Conservation (phyloP, 148 eudicot species). For the Heliamphora exappendiculata region DNA sequence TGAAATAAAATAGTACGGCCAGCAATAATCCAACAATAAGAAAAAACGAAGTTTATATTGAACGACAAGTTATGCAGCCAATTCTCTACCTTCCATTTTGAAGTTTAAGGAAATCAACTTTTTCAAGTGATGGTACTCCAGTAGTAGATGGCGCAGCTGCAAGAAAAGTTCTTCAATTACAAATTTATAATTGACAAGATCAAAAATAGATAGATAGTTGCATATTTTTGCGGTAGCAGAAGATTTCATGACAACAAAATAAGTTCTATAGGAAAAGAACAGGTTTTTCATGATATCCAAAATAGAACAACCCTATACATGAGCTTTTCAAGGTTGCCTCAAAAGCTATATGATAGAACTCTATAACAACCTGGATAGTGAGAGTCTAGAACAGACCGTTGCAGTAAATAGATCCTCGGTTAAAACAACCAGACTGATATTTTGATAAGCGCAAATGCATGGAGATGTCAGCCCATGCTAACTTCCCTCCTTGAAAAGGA, state of each 20-base stretch:
- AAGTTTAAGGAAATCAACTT: slow-evolving; percentile 80
- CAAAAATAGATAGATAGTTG: not conserved
- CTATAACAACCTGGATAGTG: slow-evolving; percentile 32
- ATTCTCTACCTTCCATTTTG: slow-evolving; percentile 86
- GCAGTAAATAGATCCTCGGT: slow-evolving; percentile 66
- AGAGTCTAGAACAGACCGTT: slow-evolving; percentile 93
- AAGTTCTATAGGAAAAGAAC: not conserved
- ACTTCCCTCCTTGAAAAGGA: slow-evolving; percentile 60
- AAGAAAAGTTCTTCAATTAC: slow-evolving; percentile 17
- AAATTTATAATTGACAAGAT: not conserved
- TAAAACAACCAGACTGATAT: slow-evolving; percentile 39
- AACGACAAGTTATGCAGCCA: not conserved
- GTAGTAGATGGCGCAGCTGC: slow-evolving; percentile 69
- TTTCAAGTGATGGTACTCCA: slow-evolving; percentile 39
- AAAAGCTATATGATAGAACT: slow-evolving; percentile 23
- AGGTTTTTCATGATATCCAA: not conserved
- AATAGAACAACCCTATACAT: not conserved
- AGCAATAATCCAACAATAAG: not conserved
- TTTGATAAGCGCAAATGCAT: slow-evolving; percentile 60
- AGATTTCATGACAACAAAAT: not conserved
- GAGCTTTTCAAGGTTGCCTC: slow-evolving; percentile 10
- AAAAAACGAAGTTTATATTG: not conserved
- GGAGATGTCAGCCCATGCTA: slow-evolving; percentile 62
- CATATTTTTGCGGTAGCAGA: not conserved
- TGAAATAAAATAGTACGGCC: not conserved